Conservation (phyloP, 179 eudicot genomes). For the Spinacia oleracea region DNA sequence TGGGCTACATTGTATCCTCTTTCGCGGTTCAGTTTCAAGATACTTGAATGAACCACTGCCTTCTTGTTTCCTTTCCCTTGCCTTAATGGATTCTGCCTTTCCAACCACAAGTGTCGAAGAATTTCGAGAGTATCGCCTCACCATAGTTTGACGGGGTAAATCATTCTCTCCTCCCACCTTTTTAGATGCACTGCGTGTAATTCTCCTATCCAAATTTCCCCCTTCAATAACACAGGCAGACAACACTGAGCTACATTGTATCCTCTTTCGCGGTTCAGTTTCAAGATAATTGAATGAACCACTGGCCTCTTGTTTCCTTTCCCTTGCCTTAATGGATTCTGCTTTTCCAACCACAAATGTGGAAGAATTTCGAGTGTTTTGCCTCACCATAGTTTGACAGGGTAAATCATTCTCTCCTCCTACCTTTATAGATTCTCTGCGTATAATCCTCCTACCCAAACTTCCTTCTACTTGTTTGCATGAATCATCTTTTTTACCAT, state of each 20-base stretch:
- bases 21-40: not conserved
- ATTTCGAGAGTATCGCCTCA: slow-evolving; percentile 2
- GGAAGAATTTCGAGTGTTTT: not conserved
- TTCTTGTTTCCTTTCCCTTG: not conserved
- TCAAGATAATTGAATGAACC: not conserved
- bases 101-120: not conserved
- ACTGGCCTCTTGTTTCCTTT: not conserved
- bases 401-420: slow-evolving; percentile 10
- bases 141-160: slow-evolving; percentile 6
- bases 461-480: slow-evolving; percentile 9
- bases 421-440: slow-evolving; percentile 21
- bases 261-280: not conserved
- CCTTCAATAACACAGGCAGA: slow-evolving; percentile 18
- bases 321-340: not conserved
- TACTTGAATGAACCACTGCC: not conserved
- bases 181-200: slow-evolving; percentile 27
- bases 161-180: slow-evolving; percentile 7
- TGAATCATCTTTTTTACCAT: slow-evolving; percentile 12
- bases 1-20: not conserved
- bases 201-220: slow-evolving; percentile 27
- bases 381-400: slow-evolving; percentile 18
- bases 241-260: not conserved
- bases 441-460: slow-evolving; percentile 28
- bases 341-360: slow-evolving; percentile 8
- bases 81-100: slow-evolving; percentile 9